These are phyloP conservation scores for Phialophora tarda DNA, from an alignment of 2,329 filamentous ascomycete genomes.

Conservation along the genomic window DNA sequence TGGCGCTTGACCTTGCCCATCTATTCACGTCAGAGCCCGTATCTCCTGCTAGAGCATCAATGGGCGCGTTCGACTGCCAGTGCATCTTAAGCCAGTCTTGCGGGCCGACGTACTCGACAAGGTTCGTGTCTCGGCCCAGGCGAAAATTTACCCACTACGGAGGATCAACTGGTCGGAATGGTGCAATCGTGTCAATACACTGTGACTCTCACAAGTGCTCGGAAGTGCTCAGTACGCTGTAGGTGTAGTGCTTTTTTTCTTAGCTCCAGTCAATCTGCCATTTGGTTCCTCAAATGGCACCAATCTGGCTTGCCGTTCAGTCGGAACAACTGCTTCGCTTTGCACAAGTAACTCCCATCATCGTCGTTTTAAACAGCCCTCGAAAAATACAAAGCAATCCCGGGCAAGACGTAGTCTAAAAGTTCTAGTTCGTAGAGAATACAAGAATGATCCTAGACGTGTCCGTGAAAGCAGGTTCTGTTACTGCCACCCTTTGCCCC, in stretches of 20 bases:
- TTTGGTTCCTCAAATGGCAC: background rate
- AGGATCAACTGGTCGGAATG: background rate
- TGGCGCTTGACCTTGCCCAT: constrained; percentile 34
- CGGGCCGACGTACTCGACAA: background rate
- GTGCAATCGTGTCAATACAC: background rate
- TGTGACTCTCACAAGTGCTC: too few relatives aligned
- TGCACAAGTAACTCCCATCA: background rate
- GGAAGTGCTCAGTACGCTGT: background rate
- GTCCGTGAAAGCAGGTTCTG: constrained; percentile 4
- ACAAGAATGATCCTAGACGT: constrained; percentile 1
- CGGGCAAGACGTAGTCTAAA: constrained; percentile 1
- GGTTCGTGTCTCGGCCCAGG: background rate
- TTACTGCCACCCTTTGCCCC: background rate
- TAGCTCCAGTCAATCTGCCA: too few relatives aligned
- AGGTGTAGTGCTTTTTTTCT: background rate
- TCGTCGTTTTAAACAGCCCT: background rate
- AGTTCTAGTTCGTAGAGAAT: constrained; percentile 6
- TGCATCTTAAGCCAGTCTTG: background rate
- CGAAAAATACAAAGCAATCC: background rate
- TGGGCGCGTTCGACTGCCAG: too few relatives aligned
- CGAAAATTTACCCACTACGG: background rate
- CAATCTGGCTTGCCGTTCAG: background rate
- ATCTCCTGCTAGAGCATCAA: background rate
- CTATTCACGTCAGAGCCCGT: background rate
- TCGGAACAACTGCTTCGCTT: background rate